Evolutionary conservation across 2,329 filamentous ascomycete species (phyloP), one percentile per base, ranked within the genome.

Genomic region (Scytalidium sp.): DNA sequence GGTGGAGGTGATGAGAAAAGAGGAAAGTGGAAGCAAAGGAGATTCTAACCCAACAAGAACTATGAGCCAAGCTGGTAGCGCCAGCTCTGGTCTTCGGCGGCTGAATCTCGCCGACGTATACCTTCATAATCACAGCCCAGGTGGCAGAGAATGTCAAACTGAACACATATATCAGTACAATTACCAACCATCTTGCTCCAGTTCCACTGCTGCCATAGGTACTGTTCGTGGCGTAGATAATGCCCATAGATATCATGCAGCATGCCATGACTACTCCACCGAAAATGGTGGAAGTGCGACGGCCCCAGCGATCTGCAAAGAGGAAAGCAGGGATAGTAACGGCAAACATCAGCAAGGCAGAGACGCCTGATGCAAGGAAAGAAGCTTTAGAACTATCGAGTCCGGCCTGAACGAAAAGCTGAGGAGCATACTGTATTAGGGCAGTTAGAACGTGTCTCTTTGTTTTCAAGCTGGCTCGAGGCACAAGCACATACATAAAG

Each of bases 311-410:
- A 55, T 85, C 81, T 1, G 79, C 76, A 13, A 78, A 71, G 19
- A 83, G 64, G 51, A 79, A 70, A 1, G 75, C 80, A 0, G 80
- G 79, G 22, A 85, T 72, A 0, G 80, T 80, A 43, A 77, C 69
- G n/a, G 71, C 68, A 19, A 84, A 70, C 62, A 84, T 84, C 2
- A 83, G 64, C 1, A 85, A 72, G 0, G 75, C 80, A 0, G 81
- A 83, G 8, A 85, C 69, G 0, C 81, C 81, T 0, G 81, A 84
- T 1, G 82, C 83, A 2, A 85, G 70, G 56, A 85, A 82, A 0
- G 77, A 76, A 2, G 79, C 73, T 20, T 73, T 75, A 3, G 71
- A 67, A 0, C 76, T 78, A 7, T 71, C 70, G 10, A 85, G 69
- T 0, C 83, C 83, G 2, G 83, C 80, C 46, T 82, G 78, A 20